Base-by-base conservation (phyloP, 1,284 basidiomycete species). In the Pseudozyma thailandica region DNA sequence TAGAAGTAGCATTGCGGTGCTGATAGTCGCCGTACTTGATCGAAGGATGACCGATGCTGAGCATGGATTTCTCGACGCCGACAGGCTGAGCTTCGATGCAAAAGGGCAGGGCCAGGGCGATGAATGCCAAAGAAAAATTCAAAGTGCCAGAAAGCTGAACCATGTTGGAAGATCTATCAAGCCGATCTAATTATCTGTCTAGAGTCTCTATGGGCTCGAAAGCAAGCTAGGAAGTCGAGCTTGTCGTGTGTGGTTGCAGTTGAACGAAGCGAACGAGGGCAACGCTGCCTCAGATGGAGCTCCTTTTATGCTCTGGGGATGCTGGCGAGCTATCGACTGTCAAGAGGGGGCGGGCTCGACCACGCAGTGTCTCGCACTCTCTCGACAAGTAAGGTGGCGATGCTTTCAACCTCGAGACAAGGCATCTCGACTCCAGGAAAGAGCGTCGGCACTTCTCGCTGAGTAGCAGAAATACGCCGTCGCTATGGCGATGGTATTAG, bases 41-140 rank as follows among this genome's bases (percentile, higher is more conserved):
- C 16, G 59, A 43, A 15, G 8, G 38, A 31, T 31, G 38, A n/a
- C 50, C 26, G 45, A 15, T 27, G 15, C 33, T 25, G 13, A 47
- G 15, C n/a, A 45, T 28, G 16, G 31, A 13, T 27, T 50, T 25
- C n/a, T 35, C 9, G 28, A 44, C 35, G 21, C 45, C 21, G 46
- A 63, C 28, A 7, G 61, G 61, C 18, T 18, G 61, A 4, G 61
- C 61, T 16, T 64, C 37, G 47, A 44, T 30, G 50, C 50, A 45
- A 20, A 37, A 41, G 15, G 61, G 54, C 27, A 64, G 39, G 20
- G 53, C 61, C 46, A 64, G 44, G 6, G 30, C 46, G 20, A 58
- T 43, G 16, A 58, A 30, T 2, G 50, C 50, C 15, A 52, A 28
- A 7, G 58, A 50, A 26, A 47, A 50, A 25, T 42, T 57, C 54